phyloP scores from a whole-genome alignment of 2,329 filamentous ascomycete genomes.

The Fusarium sulawesiense region DNA sequence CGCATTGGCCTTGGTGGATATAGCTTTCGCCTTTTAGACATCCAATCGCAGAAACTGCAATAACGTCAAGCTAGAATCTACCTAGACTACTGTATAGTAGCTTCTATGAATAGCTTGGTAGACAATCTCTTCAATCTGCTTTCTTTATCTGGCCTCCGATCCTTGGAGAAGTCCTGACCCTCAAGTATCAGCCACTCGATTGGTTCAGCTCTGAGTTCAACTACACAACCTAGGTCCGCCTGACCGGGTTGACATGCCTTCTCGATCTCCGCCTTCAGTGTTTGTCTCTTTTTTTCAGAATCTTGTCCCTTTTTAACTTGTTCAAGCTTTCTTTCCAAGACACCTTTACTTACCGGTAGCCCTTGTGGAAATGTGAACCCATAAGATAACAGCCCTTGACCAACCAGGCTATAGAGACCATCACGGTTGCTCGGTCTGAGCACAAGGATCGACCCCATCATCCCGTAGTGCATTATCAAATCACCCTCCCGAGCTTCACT shows the following conservation, averaged over 20 bases:
- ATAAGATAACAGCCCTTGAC: background rate
- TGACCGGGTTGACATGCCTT: background rate
- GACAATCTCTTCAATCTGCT: background rate
- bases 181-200: background rate
- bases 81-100: too few species aligned
- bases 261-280: background rate
- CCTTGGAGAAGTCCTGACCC: background rate
- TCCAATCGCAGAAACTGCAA: too few species aligned
- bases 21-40: too few species aligned
- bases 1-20: too few species aligned
- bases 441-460: too few species aligned
- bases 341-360: too few species aligned
- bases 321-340: too few species aligned
- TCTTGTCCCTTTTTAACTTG: fast-evolving
- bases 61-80: too few species aligned
- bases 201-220: background rate
- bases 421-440: background rate
- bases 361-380: too few species aligned
- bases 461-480: too few species aligned
- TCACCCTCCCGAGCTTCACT: background rate
- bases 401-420: background rate
- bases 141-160: too few species aligned
- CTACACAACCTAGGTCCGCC: background rate
- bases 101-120: background rate
- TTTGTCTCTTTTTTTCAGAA: too few species aligned